Conservation (phyloP, 257 asterid species). For the Solanum infundibuliforme region DNA sequence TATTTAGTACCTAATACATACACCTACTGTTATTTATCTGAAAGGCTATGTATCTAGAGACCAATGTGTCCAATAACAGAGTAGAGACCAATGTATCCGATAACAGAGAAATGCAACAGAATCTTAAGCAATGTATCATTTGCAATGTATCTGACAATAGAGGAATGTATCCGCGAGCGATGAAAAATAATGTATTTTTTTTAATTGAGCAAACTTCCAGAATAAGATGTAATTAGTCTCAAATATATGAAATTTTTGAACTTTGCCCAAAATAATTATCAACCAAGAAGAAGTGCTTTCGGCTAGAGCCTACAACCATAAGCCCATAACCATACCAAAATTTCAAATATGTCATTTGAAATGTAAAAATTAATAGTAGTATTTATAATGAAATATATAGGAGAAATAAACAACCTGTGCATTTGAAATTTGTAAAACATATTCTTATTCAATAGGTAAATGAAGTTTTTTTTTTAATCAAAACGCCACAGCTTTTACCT, state of each 20-base stretch:
- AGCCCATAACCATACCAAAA: not conserved
- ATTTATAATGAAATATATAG: not conserved
- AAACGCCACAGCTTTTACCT: not conserved
- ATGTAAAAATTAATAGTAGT: not conserved
- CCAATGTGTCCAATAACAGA: too few species aligned
- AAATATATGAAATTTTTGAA: too few species aligned
- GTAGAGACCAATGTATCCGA: too few species aligned
- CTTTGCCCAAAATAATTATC: not conserved
- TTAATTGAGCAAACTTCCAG: too few species aligned
- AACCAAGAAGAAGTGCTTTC: not conserved
- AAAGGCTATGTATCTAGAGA: not conserved
- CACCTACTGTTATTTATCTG: not conserved
- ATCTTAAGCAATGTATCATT: too few species aligned
- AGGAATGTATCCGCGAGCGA: rapidly evolving
- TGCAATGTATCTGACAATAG: too few species aligned
- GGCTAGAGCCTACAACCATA: not conserved
- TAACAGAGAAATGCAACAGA: too few species aligned
- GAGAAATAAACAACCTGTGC: not conserved
- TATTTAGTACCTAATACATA: not conserved
- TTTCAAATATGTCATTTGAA: not conserved
- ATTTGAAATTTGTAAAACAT: not conserved
- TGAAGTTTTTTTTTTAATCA: not conserved
- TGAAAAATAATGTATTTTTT: too few species aligned
- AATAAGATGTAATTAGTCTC: too few species aligned
- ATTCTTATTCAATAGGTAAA: not conserved